Evolutionary conservation across 2,329 filamentous ascomycete species (phyloP).

Genomic region (Aspergillus ustus): DNA sequence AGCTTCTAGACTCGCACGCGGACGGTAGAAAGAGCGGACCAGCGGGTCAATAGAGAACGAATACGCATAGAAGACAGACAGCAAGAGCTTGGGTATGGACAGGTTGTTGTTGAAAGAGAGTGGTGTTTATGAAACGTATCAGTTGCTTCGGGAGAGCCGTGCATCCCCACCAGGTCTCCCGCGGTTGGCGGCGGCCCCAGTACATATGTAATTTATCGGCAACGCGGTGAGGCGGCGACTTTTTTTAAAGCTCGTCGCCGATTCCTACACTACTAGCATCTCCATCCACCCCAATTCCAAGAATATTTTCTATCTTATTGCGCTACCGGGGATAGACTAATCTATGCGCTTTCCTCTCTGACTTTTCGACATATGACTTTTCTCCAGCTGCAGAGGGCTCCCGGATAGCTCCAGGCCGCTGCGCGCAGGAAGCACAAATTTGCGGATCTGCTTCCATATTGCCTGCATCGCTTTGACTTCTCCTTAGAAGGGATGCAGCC

Average conservation of each 20-base stretch:
- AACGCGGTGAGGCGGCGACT: conserved; percentile 14
- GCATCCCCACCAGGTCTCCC: conserved; percentile 24
- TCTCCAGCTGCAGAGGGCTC: background rate
- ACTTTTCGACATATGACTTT: background rate
- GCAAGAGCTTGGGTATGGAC: background rate
- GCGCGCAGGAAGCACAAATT: background rate
- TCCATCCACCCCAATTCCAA: background rate
- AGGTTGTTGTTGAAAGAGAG: conserved; percentile 7
- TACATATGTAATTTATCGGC: conserved; percentile 3
- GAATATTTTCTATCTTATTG: background rate
- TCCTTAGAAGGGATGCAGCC: conserved; percentile 43
- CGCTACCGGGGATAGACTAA: background rate
- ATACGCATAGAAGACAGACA: background rate
- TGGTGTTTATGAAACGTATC: conserved; percentile 32
- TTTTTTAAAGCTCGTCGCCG: background rate
- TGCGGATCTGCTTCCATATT: background rate
- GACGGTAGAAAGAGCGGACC: conserved; percentile 17
- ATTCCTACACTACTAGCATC: background rate
- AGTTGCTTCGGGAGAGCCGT: conserved; percentile 17
- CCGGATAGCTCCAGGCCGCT: background rate
- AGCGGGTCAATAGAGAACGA: conserved; percentile 1
- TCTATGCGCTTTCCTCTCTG: background rate
- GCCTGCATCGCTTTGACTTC: background rate
- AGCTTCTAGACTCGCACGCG: conserved; percentile 19
- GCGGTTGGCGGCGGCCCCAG: conserved; percentile 18